phyloP scores from a whole-genome alignment of 192 early-diverging fungal species.

The Radiomyces spectabilis region DNA sequence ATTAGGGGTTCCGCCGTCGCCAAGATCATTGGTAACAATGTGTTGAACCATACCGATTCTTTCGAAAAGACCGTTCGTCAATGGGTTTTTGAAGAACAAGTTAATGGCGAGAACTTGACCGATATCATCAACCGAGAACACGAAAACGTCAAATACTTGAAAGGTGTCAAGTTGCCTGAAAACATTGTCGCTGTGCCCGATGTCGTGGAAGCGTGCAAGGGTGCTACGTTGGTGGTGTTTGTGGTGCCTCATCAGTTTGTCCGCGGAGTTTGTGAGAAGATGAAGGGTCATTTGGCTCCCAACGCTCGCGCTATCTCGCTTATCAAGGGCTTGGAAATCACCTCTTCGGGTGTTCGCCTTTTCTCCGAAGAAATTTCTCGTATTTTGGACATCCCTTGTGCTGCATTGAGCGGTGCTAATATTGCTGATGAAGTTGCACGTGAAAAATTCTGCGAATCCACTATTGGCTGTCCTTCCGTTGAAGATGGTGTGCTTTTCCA shows the following conservation, averaged over 20 bases:
- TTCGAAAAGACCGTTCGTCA: constrained; percentile 81
- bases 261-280: constrained; percentile 68
- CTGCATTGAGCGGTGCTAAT: constrained; percentile 92
- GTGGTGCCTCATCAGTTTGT: constrained; percentile 97
- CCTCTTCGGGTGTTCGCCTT: constrained; percentile 63
- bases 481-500: constrained; percentile 74
- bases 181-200: constrained; percentile 86
- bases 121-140: constrained; percentile 92
- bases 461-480: constrained; percentile 68
- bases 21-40: constrained; percentile 86
- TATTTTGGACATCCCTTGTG: constrained; percentile 67
- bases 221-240: constrained; percentile 88
- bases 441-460: constrained; percentile 94
- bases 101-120: constrained; percentile 78
- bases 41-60: constrained; percentile 42
- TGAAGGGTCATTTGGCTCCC: constrained; percentile 63
- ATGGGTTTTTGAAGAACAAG: constrained; percentile 94
- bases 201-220: constrained; percentile 66
- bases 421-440: constrained; percentile 93
- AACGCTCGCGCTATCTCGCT: constrained; percentile 87
- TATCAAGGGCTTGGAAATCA: constrained; percentile 82
- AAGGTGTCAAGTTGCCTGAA: constrained; percentile 73
- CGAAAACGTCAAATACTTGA: constrained; percentile 90
- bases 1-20: constrained; percentile 89
- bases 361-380: constrained; percentile 79